Evolutionary conservation across 148 eudicot genomes (phyloP).

Genomic region (Fagopyrum esculentum): DNA sequence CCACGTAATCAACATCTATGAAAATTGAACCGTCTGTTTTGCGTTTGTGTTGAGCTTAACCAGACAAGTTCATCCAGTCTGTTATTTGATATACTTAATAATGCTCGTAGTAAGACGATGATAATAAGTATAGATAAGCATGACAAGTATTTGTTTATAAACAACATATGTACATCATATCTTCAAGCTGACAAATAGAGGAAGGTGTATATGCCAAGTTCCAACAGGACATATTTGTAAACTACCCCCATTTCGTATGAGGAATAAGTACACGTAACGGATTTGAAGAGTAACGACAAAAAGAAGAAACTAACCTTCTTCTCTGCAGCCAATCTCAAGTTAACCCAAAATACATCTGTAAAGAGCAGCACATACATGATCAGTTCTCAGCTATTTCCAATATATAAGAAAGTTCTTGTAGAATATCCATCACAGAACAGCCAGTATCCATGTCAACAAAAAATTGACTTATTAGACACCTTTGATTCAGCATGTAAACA

Average conservation of each 20-base stretch:
- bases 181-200: too few relatives aligned
- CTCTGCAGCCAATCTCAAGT: constrained; percentile 14
- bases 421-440: neutral
- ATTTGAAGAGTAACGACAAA: neutral
- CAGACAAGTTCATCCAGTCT: neutral
- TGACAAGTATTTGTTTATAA: neutral
- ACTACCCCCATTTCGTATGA: neutral
- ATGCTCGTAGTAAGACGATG: neutral
- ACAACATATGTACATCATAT: too few relatives aligned
- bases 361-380: neutral
- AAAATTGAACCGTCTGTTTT: neutral
- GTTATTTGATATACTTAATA: neutral
- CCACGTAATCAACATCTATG: neutral
- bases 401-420: neutral
- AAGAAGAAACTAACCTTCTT: constrained; percentile 10
- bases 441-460: neutral
- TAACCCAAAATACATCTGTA: constrained; percentile 12
- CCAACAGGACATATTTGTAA: neutral
- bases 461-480: neutral
- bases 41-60: neutral
- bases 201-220: too few relatives aligned
- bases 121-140: neutral
- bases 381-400: neutral
- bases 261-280: neutral
- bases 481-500: neutral